Conservation (phyloP, 1,139 yeast genomes). For the Magnusiomyces tetraspermus region DNA sequence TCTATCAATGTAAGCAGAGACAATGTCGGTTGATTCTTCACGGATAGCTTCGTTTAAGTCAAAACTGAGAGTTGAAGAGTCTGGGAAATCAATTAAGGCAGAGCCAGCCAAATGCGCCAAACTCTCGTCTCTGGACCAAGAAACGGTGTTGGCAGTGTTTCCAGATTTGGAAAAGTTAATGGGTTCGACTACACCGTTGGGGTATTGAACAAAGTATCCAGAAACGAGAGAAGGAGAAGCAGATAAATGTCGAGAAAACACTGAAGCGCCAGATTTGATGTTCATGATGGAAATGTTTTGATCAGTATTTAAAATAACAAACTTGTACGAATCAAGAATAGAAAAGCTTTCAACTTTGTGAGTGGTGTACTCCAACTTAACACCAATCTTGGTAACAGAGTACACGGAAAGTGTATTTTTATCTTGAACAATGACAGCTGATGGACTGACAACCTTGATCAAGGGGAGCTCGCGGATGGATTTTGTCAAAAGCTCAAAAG, state of each 20-base stretch:
- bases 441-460: background rate
- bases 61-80: conserved; percentile 27
- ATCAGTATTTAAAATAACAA: background rate
- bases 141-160: background rate
- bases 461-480: background rate
- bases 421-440: background rate
- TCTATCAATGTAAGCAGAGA: conserved; percentile 39
- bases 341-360: background rate
- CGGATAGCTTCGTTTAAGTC: conserved; percentile 34
- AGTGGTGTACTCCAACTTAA: background rate
- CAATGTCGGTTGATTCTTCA: conserved; percentile 35
- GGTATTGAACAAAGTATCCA: conserved; percentile 10
- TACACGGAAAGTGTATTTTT: background rate
- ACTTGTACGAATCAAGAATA: background rate
- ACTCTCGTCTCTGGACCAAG: conserved; percentile 44
- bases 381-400: background rate
- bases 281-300: background rate
- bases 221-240: background rate
- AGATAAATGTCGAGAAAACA: background rate
- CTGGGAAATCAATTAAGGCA: conserved; percentile 35
- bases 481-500: background rate
- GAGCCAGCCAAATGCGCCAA: conserved; percentile 35
- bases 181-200: conserved; percentile 14
- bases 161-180: conserved; percentile 1
- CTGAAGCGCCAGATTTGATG: background rate